phyloP scores from a whole-genome alignment of 495 filamentous ascomycete genomes.

The Acidomyces sp. region DNA sequence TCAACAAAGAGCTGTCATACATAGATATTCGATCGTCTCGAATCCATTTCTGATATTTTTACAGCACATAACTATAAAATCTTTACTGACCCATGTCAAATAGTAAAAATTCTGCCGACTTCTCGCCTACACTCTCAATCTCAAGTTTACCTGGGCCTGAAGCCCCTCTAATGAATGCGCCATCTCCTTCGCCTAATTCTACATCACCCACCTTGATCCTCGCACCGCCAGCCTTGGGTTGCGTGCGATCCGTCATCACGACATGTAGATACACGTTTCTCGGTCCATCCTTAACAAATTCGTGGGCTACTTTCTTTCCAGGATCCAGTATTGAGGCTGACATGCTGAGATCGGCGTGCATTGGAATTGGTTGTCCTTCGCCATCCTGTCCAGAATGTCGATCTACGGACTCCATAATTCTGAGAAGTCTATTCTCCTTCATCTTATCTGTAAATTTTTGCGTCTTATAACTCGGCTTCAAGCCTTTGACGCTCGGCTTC shows the following conservation, averaged over 20 bases:
- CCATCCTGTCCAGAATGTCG: conserved; percentile 40
- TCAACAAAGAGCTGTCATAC: too few relatives aligned
- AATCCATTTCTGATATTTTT: too few relatives aligned
- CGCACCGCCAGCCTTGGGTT: conserved; percentile 49
- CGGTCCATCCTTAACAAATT: conserved; percentile 47
- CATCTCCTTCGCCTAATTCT: conserved; percentile 57
- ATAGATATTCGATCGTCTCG: too few relatives aligned
- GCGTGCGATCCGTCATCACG: conserved; percentile 42
- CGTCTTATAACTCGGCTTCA: conserved; percentile 60
- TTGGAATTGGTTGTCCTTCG: conserved; percentile 57
- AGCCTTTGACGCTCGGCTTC: conserved; percentile 51
- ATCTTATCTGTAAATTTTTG: conserved; percentile 50
- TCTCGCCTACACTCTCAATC: conserved; percentile 28
- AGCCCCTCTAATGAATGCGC: conserved; percentile 45
- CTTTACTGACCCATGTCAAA: conserved; percentile 29
- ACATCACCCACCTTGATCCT: conserved; percentile 52
- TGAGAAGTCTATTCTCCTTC: conserved; percentile 54
- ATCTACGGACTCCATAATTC: conserved; percentile 58
- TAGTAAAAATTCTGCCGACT: conserved; percentile 28
- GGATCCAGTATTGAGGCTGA: conserved; percentile 46
- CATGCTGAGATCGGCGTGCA: conserved; percentile 72
- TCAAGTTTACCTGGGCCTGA: conserved; percentile 24
- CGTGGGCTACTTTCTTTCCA: conserved; percentile 32
- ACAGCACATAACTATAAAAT: too few relatives aligned
- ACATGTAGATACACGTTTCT: conserved; percentile 66